Base-by-base conservation (phyloP, 805 yeast genomes). In the Kluyveromyces nonfermentans region DNA sequence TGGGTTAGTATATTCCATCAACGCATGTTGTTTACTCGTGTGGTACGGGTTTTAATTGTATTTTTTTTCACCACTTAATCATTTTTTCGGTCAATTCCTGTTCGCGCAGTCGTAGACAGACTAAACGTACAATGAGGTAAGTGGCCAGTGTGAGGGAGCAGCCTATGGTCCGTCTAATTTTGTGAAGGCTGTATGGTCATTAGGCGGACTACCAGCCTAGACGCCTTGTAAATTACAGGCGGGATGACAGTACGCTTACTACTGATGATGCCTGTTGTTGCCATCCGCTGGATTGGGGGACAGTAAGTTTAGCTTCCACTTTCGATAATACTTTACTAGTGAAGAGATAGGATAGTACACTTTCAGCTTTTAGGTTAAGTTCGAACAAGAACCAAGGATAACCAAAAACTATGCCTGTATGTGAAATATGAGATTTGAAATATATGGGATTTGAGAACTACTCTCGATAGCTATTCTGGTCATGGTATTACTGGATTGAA, bases 401-500 rank as follows among this genome's bases (percentile, higher is more conserved):
- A 52, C 54, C 38, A 53, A 53, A 56, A 56, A 63, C 58, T 59
- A 67, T 67, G 71, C 68, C 71, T 59, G 71, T 67, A 67, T 65
- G 71, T 67, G 59, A 33, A n/a, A 35, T 16, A 20, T 14, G 18
- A 16, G 8, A 20, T n/a, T 2, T 16, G 15, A 33, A 12, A 15
- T 12, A 9, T 12, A 17, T 33, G 35, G 32, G 14, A 30, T 10
- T 10, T 10, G 32, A 10, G 32, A 30, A 30, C 3, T 4, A 16
- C 35, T 33, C 9, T 7, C 7, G 12, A 25, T 25, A 4, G 9
- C 12, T 10, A 25, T 25, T 25, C 30, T 25, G 30, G 30, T 25
- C 30, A 10, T 25, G 12, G 30, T 25, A 25, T 25, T 10, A 3
- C 4, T 14, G 30, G 7, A 4, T 25, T 25, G 7, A 25, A 25